Evolutionary conservation across 495 filamentous ascomycete species (phyloP).

Genomic region (Melanomma pulvis-pyrius): DNA sequence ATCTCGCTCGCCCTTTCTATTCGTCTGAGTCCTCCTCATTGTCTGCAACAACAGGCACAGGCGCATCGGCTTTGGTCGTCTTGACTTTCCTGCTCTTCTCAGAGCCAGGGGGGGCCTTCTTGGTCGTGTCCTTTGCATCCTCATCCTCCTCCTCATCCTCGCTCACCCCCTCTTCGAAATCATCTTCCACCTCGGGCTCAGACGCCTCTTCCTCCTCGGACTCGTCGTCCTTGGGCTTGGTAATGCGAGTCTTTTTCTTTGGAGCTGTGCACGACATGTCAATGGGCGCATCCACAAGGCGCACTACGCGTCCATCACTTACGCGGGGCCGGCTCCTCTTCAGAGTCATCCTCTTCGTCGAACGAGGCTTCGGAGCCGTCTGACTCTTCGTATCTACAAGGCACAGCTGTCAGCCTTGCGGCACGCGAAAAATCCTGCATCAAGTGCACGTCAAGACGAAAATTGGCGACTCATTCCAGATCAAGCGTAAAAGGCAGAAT

Average conservation of each 20-base stretch:
- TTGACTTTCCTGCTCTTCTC: conserved; percentile 35
- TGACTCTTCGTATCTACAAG: conserved; percentile 38
- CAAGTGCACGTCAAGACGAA: background rate
- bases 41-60: conserved; percentile 39
- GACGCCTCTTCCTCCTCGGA: conserved; percentile 27
- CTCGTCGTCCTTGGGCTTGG: conserved; percentile 34
- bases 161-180: conserved; percentile 23
- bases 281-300: conserved; percentile 6
- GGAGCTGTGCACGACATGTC: conserved; percentile 23
- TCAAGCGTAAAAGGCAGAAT: background rate
- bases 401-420: conserved; percentile 29
- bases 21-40: conserved; percentile 39
- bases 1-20: background rate
- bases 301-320: conserved; percentile 14
- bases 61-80: conserved; percentile 28
- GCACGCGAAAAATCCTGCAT: background rate
- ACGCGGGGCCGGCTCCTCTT: conserved; percentile 34
- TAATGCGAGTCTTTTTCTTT: conserved; percentile 32
- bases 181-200: conserved; percentile 24
- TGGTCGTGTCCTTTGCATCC: conserved; percentile 33
- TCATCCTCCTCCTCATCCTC: conserved; percentile 29
- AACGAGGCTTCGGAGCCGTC: conserved; percentile 40
- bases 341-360: conserved; percentile 38
- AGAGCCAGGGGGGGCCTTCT: conserved; percentile 37
- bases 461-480: background rate